Evolutionary conservation across 768 basidiomycete species (phyloP), one percentile per base, ranked within the genome.

Genomic region (Boletellus sp.): DNA sequence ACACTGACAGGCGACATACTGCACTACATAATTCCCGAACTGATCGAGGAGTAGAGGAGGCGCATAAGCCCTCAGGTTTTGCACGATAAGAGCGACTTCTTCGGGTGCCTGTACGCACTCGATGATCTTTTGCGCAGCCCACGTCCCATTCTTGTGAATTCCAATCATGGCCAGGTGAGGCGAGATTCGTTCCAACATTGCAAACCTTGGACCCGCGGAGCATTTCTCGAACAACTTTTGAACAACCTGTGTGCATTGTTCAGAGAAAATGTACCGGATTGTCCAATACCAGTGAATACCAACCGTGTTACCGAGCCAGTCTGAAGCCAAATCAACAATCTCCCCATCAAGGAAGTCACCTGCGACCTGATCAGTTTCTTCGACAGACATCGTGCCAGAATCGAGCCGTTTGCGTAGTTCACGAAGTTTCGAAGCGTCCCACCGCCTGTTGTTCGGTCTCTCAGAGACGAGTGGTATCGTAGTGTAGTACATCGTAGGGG

Each of bases 71-170:
- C 90, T 76, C 52, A 99, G 70, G 64, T 95, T 89, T 65, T 87
- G 85, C 39, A 90, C 83, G 61, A 99, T 84, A 35, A 95, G 69
- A 6, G 76, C 77, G 47, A 94, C 79, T 67, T 99, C 96, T 47
- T 96, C 93, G 16, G 88, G 84, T 28, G 78, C 85, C 49, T 85
- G 81, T 38, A 94, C 90, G 54, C 93, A 95, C 71, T 97, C 94
- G 51, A 98, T 98, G 64, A 96, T 93, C 78, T 97, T 98, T 71
- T 99, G 96, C 3, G 94, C 94, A 3, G 95, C 95, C 96, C 96
- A 98, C 1, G 96, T 99, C 24, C 96, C 96, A 58, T 99, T 98
- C 76, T 98, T 98, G 77, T 99, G 96, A 48, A 95, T 94, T 23
- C 96, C 96, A 56, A 98, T 96, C 83, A 91, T 90, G 20, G 95